Evolutionary conservation across 495 filamentous ascomycete species (phyloP).

Genomic region (Aspergillus nidulans): DNA sequence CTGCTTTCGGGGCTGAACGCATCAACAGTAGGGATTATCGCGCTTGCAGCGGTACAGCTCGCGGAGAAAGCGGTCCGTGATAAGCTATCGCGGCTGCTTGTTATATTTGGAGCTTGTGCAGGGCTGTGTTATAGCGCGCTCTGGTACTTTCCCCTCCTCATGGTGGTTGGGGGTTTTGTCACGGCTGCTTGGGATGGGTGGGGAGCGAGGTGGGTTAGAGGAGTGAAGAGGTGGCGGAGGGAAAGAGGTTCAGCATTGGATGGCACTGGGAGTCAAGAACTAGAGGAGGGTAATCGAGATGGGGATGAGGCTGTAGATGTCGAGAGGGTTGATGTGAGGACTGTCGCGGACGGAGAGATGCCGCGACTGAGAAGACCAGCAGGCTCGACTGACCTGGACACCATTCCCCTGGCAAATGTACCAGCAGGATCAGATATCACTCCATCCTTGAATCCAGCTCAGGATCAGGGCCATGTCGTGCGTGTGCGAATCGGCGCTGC

Average conservation of each 20-base stretch:
- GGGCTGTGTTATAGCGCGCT: slow-evolving; percentile 73
- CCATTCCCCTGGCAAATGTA: no score
- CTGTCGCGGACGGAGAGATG: neutral
- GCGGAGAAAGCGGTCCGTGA: slow-evolving; percentile 73
- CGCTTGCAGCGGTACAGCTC: slow-evolving; percentile 70
- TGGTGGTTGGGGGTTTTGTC: slow-evolving; percentile 53
- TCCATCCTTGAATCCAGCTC: no score
- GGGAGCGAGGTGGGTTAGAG: slow-evolving; percentile 25
- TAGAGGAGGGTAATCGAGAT: neutral
- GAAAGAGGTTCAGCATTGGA: no score
- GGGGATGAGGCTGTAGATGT: neutral
- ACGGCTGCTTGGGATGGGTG: slow-evolving; percentile 59
- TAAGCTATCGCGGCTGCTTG: slow-evolving; percentile 59
- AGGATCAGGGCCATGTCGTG: slow-evolving; percentile 17
- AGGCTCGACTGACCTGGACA: no score
- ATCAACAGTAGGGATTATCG: slow-evolving; percentile 74
- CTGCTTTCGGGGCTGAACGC: slow-evolving; percentile 76
- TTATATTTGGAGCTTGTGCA: slow-evolving; percentile 63
- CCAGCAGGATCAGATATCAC: no score
- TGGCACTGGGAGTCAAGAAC: no score
- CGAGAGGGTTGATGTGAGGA: neutral
- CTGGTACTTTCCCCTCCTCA: slow-evolving; percentile 79
- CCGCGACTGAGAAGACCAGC: neutral
- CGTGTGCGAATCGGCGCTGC: slow-evolving; percentile 33
- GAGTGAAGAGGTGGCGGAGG: slow-evolving; percentile 7